Evolutionary conservation across 2,329 filamentous ascomycete genomes (phyloP), one percentile per base, ranked within the genome.

Genomic region (Beauveria bassiana): DNA sequence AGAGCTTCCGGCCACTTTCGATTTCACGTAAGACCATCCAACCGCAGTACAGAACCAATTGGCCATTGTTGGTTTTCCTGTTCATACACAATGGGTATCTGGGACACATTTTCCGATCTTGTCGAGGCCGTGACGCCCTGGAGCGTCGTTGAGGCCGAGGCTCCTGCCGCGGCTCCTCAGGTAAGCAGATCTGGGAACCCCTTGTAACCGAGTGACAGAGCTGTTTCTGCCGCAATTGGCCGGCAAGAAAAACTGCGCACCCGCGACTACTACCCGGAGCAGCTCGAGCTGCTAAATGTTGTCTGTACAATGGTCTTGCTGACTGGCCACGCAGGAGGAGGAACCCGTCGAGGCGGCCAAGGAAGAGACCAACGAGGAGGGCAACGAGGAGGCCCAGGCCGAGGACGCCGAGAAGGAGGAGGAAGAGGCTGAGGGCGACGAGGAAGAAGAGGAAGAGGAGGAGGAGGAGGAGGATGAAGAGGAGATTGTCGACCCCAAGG

Each of bases 401-500:
- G 59, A 65, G 57, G 64, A 68, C 61, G 74, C 74, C 61, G 72
- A 73, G 64, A 77, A 75, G 65, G 68, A 70, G 62, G 77, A 79
- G 65, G 77, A 78, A 49, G 76, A 78, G 54, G 70, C 72, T 52
- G 80, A 83, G 64, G 77, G 77, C 61, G 74, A 77, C 16, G 78
- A 76, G 59, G 78, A 78, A 31, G 78, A 78, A 31, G 78, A 71
- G 28, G 77, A 77, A 22, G 83, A 77, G 46, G 81, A 77, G 9
- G 79, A 77, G 9, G 79, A 77, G 22, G 22, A 80, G 24, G 81
- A 82, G 20, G 88, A 91, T 22, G 90, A 93, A 63, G 90, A 95
- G 58, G 90, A 93, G 65, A 89, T 93, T 64, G 86, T 88, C 69
- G 93, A 98, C 75, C 86, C 88, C 69, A 96, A 96, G 84, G 90